Percentiles rank a stretch among this genome's conserved stretches.
Conservation (phyloP, 1,284 basidiomycete species). For the Anthracocystis panici-leucophaei region DNA sequence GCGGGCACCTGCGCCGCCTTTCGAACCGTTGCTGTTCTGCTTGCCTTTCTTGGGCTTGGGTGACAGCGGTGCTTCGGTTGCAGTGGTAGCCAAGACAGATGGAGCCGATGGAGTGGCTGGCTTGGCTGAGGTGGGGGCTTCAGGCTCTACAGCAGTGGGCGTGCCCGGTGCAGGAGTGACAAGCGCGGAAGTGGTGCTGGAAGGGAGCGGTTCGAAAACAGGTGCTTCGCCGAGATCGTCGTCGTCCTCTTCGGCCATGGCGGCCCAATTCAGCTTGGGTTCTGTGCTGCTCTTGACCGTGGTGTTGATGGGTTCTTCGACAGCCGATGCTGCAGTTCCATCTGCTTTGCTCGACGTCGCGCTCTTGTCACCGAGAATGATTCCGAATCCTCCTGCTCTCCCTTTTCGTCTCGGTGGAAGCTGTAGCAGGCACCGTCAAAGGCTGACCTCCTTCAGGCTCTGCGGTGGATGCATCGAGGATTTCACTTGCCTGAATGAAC, state of each 20-base stretch:
- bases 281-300: constrained; percentile 12
- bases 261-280: constrained; percentile 52
- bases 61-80: constrained; percentile 14
- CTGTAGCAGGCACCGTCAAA: constrained; percentile 18
- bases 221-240: constrained; percentile 48
- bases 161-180: constrained; percentile 36
- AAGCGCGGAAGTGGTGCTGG: constrained; percentile 32
- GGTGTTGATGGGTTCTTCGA: constrained; percentile 37
- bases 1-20: constrained; percentile 9
- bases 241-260: constrained; percentile 49
- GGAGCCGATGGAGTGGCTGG: background rate
- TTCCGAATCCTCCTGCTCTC: constrained; percentile 28
- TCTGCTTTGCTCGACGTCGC: constrained; percentile 24
- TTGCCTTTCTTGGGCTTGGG: constrained; percentile 34
- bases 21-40: constrained; percentile 15
- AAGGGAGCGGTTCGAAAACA: constrained; percentile 36
- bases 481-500: constrained; percentile 49
- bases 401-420: constrained; percentile 17
- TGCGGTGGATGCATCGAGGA: constrained; percentile 19
- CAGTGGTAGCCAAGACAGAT: background rate
- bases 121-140: constrained; percentile 8
- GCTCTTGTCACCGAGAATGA: constrained; percentile 17
- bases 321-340: constrained; percentile 25
- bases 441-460: constrained; percentile 42
- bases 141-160: constrained; percentile 10